Evolutionary conservation across 495 filamentous ascomycete species (phyloP).

Genomic region (Aspergillus avenaceus): DNA sequence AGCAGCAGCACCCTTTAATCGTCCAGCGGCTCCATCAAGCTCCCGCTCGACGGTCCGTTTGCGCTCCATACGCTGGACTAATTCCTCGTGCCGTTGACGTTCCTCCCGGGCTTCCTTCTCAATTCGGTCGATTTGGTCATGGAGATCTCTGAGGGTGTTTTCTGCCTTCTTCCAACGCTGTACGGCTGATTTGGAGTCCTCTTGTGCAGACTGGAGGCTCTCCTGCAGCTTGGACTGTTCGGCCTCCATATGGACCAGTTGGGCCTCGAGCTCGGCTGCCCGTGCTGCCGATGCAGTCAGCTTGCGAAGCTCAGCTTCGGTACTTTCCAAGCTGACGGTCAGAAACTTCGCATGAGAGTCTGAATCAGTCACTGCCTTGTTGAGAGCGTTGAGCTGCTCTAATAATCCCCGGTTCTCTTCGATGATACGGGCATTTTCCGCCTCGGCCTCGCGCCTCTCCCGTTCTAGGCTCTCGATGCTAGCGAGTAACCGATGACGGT

Average conservation of each 20-base stretch:
- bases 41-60: slow-evolving; percentile 70
- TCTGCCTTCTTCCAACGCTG: slow-evolving; percentile 83
- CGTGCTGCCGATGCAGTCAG: slow-evolving; percentile 68
- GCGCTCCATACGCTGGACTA: slow-evolving; percentile 75
- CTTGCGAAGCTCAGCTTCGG: slow-evolving; percentile 69
- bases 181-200: slow-evolving; percentile 69
- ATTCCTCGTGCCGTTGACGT: slow-evolving; percentile 73
- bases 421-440: slow-evolving; percentile 64
- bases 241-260: slow-evolving; percentile 70
- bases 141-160: slow-evolving; percentile 62
- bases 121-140: slow-evolving; percentile 85
- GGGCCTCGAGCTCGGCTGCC: slow-evolving; percentile 71
- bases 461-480: slow-evolving; percentile 72
- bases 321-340: slow-evolving; percentile 66
- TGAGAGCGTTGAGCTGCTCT: slow-evolving; percentile 77
- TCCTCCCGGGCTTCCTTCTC: slow-evolving; percentile 82
- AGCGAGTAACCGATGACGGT: slow-evolving; percentile 63
- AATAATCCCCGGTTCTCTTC: slow-evolving; percentile 77
- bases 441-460: slow-evolving; percentile 71
- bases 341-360: slow-evolving; percentile 70
- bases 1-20: slow-evolving; percentile 74
- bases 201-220: slow-evolving; percentile 57
- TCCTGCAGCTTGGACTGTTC: slow-evolving; percentile 73
- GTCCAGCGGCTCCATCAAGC: slow-evolving; percentile 67
- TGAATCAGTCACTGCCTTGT: slow-evolving; percentile 66